Conservation (phyloP, 495 filamentous ascomycete species). For the Aspergillus nidulans region DNA sequence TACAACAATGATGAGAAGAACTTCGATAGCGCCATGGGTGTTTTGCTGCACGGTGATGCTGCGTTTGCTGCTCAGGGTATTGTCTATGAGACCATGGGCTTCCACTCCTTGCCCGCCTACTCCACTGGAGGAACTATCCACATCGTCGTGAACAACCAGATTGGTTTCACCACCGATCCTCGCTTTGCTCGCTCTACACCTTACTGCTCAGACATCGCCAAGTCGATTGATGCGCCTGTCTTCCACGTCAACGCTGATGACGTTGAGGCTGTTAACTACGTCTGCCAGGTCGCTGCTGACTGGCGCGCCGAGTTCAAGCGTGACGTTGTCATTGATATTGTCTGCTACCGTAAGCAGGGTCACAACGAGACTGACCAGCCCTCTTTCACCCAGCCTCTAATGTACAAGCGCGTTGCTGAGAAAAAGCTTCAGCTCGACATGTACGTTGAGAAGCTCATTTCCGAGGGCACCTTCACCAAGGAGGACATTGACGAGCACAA, state of each 20-base stretch:
- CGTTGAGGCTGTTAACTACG: constrained; percentile 96
- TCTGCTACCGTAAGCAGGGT: constrained; percentile 98
- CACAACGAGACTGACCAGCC: constrained; percentile 99
- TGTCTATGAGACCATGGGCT: constrained; percentile 97
- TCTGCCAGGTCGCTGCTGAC: constrained; percentile 92
- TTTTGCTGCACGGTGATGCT: constrained; percentile 93
- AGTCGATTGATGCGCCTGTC: constrained; percentile 94
- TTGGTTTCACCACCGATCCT: constrained; percentile 99
- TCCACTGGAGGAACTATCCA: constrained; percentile 97
- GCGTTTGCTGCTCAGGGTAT: constrained; percentile 95
- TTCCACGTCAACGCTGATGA: constrained; percentile 99
- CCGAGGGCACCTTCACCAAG: constrained; percentile 91
- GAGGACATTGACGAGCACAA: constrained; percentile 98
- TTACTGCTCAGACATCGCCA: constrained; percentile 98
- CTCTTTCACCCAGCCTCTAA: constrained; percentile 97
- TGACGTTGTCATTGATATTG: constrained; percentile 95
- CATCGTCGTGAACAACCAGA: constrained; percentile 98
- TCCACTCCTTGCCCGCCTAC: constrained; percentile 90
- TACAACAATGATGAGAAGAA: constrained; percentile 94
- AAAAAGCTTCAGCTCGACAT: constrained; percentile 77
- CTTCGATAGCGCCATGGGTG: constrained; percentile 87
- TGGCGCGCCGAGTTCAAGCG: constrained; percentile 97
- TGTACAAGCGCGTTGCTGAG: constrained; percentile 93
- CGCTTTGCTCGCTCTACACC: constrained; percentile 94
- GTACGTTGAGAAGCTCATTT: constrained; percentile 82